phyloP scores from a whole-genome alignment of 495 filamentous ascomycete genomes.

The Penicillium psychrofluorescens region DNA sequence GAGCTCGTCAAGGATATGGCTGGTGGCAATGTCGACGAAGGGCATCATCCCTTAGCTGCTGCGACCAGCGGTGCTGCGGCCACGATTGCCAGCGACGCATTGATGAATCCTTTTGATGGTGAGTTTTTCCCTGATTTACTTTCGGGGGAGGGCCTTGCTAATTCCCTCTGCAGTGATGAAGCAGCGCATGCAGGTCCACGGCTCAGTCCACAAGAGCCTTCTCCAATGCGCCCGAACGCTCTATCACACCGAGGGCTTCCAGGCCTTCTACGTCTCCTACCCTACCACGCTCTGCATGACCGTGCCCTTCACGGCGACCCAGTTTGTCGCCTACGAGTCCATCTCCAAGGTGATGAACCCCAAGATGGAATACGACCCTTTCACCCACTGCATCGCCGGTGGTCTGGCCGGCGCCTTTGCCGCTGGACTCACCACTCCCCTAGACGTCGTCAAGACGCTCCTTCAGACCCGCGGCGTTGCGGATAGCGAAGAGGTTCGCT shows the following conservation, averaged over 20 bases:
- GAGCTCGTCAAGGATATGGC: slow-evolving; percentile 93
- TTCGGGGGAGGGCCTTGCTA: slow-evolving; percentile 2
- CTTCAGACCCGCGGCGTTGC: slow-evolving; percentile 86
- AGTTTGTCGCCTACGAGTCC: slow-evolving; percentile 96
- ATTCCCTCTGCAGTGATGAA: slow-evolving; percentile 70
- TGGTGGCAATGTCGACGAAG: slow-evolving; percentile 80
- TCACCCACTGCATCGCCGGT: slow-evolving; percentile 86
- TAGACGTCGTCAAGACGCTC: slow-evolving; percentile 97
- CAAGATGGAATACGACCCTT: slow-evolving; percentile 72
- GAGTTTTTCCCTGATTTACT: slow-evolving; percentile 17
- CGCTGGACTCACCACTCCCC: slow-evolving; percentile 85
- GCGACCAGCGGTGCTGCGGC: slow-evolving; percentile 90
- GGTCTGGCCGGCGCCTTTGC: slow-evolving; percentile 90
- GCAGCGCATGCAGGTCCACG: slow-evolving; percentile 97
- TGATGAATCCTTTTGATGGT: slow-evolving; percentile 99
- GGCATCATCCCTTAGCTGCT: slow-evolving; percentile 89
- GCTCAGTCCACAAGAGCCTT: slow-evolving; percentile 83
- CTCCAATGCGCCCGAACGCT: slow-evolving; percentile 77
- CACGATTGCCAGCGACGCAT: slow-evolving; percentile 91
- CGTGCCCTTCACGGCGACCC: slow-evolving; percentile 91
- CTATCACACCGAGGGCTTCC: slow-evolving; percentile 79
- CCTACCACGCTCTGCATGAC: slow-evolving; percentile 98
- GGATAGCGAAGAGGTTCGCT: slow-evolving; percentile 71
- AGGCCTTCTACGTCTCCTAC: slow-evolving; percentile 97
- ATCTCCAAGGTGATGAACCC: slow-evolving; percentile 92